These are phyloP conservation scores for Boletus vermiculosoides DNA, from an alignment of 768 basidiomycete species.

Conservation along the genomic window DNA sequence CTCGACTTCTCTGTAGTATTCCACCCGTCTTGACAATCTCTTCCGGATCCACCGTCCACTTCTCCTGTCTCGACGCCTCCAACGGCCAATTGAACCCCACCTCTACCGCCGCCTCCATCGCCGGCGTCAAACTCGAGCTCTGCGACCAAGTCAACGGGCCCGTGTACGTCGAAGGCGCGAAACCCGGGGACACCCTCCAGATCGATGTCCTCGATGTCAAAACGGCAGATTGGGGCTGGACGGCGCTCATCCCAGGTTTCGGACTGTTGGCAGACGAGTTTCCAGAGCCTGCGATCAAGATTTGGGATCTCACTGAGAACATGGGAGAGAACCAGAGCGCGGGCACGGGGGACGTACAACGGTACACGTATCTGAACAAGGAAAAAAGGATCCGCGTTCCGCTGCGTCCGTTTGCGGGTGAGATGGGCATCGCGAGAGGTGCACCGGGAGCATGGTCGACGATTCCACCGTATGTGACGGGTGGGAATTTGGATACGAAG, in stretches of 20 bases:
- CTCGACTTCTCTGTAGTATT: conserved; percentile 37
- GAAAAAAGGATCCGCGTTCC: conserved; percentile 48
- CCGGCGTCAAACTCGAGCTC: conserved; percentile 43
- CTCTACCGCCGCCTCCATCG: conserved; percentile 38
- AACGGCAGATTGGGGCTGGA: conserved; percentile 64
- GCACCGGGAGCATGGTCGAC: conserved; percentile 53
- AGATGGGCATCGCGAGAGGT: conserved; percentile 61
- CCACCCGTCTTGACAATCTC: conserved; percentile 47
- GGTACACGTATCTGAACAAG: conserved; percentile 51
- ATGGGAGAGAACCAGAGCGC: not conserved
- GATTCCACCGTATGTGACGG: conserved; percentile 61
- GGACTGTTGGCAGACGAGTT: conserved; percentile 58
- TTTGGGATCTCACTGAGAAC: conserved; percentile 46
- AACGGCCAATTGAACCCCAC: conserved; percentile 54
- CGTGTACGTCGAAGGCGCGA: conserved; percentile 50
- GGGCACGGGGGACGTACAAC: conserved; percentile 19
- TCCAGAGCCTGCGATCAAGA: conserved; percentile 48
- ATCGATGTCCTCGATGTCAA: conserved; percentile 55
- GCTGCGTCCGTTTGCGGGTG: conserved; percentile 57
- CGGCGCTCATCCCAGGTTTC: conserved; percentile 57
- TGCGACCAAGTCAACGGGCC: conserved; percentile 63
- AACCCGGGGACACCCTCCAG: conserved; percentile 57
- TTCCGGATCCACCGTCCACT: conserved; percentile 54
- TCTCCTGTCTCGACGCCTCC: conserved; percentile 64
- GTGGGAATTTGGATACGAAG: conserved; percentile 62